A percentile compares a stretch with the other conserved stretches of the same genome.
Conservation (phyloP, 2,329 filamentous ascomycete genomes). For the Dothidotthia symphoricarpi region DNA sequence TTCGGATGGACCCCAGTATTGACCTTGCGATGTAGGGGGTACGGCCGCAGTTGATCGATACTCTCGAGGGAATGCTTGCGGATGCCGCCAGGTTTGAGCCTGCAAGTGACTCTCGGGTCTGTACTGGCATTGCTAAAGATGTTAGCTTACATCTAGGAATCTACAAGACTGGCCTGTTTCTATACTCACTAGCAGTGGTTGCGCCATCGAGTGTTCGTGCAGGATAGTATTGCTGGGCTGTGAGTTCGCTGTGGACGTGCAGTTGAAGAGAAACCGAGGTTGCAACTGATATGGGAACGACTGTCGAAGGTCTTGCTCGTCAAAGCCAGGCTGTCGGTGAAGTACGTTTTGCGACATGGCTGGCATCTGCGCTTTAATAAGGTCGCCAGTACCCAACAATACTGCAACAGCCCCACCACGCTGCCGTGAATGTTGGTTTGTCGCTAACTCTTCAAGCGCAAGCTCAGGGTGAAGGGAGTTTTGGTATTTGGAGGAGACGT, state of each 20-base stretch:
- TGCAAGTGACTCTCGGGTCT: slow-evolving; percentile 4
- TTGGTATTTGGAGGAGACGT: slow-evolving; percentile 8
- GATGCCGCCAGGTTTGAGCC: slow-evolving; percentile 6
- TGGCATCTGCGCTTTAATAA: slow-evolving; percentile 7
- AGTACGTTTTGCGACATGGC: slow-evolving; percentile 15
- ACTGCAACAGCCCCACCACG: slow-evolving; percentile 8
- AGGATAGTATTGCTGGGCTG: not conserved
- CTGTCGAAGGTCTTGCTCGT: slow-evolving; percentile 4
- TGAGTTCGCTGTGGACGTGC: not conserved
- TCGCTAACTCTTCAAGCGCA: slow-evolving; percentile 3
- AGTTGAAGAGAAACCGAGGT: not conserved
- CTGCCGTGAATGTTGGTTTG: slow-evolving; percentile 9
- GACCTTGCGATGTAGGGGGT: not conserved
- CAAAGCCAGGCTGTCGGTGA: slow-evolving; percentile 3
- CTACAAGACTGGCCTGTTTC: no score
- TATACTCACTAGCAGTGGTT: slow-evolving; percentile 15
- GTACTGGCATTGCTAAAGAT: slow-evolving; percentile 10
- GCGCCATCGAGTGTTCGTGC: slow-evolving; percentile 13
- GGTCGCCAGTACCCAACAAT: slow-evolving; percentile 2
- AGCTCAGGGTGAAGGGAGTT: slow-evolving; percentile 16
- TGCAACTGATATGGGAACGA: slow-evolving; percentile 2
- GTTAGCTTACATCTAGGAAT: slow-evolving; percentile 3
- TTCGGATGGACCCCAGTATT: slow-evolving; percentile 3
- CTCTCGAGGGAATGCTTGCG: slow-evolving; percentile 2
- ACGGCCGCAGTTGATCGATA: not conserved